Base-by-base conservation (phyloP, 768 basidiomycete genomes). In the Boletus rufocinnamomeus region DNA sequence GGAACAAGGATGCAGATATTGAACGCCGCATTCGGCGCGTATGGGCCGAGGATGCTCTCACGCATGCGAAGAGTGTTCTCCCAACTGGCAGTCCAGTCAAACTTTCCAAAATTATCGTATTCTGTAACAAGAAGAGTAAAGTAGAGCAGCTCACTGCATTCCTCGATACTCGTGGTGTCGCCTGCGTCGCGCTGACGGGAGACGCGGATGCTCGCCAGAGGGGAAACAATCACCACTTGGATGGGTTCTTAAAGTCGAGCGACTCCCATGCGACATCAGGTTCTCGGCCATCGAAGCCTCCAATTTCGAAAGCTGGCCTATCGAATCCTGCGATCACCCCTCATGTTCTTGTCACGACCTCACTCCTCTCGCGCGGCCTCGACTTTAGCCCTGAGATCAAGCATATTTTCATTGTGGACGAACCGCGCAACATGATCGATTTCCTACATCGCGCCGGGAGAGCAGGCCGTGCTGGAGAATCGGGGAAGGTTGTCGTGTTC, bases 371-470 rank as follows among this genome's bases (percentile, higher is more conserved):
- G 11, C 84, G 95, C 21, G 95, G 95, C 2, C 82, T 96, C 2
- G 95, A 97, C 71, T 97, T 97, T 66, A 78, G 85, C 16, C 86
- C 92, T 0, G 76, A 76, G 5, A 84, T 96, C 63, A 80, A 82
- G 60, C 86, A 95, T 65, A 89, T 96, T 3, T 88, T 97, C 71
- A 87, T 96, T 62, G 80, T 91, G 25, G 95, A 96, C 64, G 85
- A 90, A 67, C 94, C 95, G 21, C 77, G 89, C 63, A 95, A 93
- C 69, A 90, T 89, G 80, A 82, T 95, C 40, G 95, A 97, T 72
- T 95, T 96, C 70, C 71, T 97, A 59, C 95, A 97, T 74, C 86
- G 95, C 5, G 95, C 95, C 0, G 95, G 95, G 17, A 77, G 95
- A 48, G 82, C 89, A 0, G 93, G 87, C 2, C 77, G 93, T 32